These are phyloP conservation scores for Collariella sp. DNA, from an alignment of 495 filamentous ascomycete species.

Conservation along the genomic window DNA sequence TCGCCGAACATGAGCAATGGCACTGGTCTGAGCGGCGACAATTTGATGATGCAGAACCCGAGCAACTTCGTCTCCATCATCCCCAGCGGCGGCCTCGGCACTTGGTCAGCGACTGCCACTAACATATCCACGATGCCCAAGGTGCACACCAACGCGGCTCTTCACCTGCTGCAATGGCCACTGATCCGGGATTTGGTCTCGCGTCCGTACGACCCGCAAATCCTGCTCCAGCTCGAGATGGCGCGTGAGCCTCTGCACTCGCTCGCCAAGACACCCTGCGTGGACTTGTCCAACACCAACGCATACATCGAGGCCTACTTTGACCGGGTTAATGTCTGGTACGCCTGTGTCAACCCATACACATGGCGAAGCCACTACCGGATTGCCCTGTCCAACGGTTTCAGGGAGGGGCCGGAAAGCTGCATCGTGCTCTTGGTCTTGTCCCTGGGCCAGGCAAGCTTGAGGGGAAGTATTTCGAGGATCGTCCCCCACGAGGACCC, in stretches of 20 bases:
- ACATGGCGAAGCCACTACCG: slow-evolving; percentile 71
- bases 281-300: slow-evolving; percentile 67
- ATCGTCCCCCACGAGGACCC: slow-evolving; percentile 61
- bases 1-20: slow-evolving; percentile 66
- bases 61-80: slow-evolving; percentile 49
- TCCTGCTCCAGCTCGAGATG: slow-evolving; percentile 74
- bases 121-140: slow-evolving; percentile 79
- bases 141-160: slow-evolving; percentile 66
- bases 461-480: slow-evolving; percentile 62
- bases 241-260: slow-evolving; percentile 61
- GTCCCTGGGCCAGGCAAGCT: slow-evolving; percentile 64
- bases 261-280: slow-evolving; percentile 49
- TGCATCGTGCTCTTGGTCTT: slow-evolving; percentile 75
- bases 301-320: slow-evolving; percentile 71
- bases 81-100: slow-evolving; percentile 58
- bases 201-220: slow-evolving; percentile 67
- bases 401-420: slow-evolving; percentile 68
- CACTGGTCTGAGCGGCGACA: slow-evolving; percentile 57
- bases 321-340: slow-evolving; percentile 72
- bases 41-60: slow-evolving; percentile 41
- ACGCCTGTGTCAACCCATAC: slow-evolving; percentile 76
- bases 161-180: slow-evolving; percentile 74
- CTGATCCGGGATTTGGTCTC: slow-evolving; percentile 68
- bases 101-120: slow-evolving; percentile 53
- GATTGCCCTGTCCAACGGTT: slow-evolving; percentile 59